Percentiles rank a stretch among this genome's conserved stretches.
Conservation (phyloP, 768 basidiomycete genomes). For the Ramaria sp. region DNA sequence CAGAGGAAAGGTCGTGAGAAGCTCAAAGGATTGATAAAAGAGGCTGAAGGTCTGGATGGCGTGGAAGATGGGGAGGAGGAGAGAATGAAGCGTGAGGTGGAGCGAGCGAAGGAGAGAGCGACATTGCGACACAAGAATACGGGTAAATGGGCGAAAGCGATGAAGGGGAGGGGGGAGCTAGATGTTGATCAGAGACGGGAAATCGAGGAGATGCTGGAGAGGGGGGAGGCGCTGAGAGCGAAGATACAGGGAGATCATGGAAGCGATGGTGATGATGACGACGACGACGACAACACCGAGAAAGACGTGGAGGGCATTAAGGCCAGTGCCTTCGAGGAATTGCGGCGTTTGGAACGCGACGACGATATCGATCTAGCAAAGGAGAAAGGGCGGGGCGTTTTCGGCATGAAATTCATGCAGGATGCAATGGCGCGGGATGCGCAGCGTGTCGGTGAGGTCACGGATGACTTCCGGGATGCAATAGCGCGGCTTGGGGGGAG, state of each 20-base stretch:
- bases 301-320: conserved; percentile 42
- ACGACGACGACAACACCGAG: conserved; percentile 19
- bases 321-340: conserved; percentile 66
- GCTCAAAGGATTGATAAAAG: conserved; percentile 30
- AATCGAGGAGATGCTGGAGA: conserved; percentile 76
- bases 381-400: conserved; percentile 57
- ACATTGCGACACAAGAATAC: conserved; percentile 82
- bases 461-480: conserved; percentile 65
- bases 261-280: conserved; percentile 29
- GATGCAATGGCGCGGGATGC: conserved; percentile 69
- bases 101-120: conserved; percentile 80
- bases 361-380: conserved; percentile 12
- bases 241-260: conserved; percentile 59
- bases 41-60: conserved; percentile 42
- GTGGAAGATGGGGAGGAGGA: conserved; percentile 38
- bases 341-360: conserved; percentile 30
- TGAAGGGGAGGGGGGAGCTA: conserved; percentile 59
- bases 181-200: conserved; percentile 53
- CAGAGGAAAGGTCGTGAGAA: conserved; percentile 69
- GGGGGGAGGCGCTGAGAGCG: conserved; percentile 67
- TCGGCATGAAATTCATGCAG: conserved; percentile 98
- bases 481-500: conserved; percentile 36
- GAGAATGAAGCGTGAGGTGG: conserved; percentile 58
- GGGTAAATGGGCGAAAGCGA: conserved; percentile 78
- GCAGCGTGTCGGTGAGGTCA: conserved; percentile 44